phyloP scores from a whole-genome alignment of 2,329 filamentous ascomycete species.

The Alternaria sp. region DNA sequence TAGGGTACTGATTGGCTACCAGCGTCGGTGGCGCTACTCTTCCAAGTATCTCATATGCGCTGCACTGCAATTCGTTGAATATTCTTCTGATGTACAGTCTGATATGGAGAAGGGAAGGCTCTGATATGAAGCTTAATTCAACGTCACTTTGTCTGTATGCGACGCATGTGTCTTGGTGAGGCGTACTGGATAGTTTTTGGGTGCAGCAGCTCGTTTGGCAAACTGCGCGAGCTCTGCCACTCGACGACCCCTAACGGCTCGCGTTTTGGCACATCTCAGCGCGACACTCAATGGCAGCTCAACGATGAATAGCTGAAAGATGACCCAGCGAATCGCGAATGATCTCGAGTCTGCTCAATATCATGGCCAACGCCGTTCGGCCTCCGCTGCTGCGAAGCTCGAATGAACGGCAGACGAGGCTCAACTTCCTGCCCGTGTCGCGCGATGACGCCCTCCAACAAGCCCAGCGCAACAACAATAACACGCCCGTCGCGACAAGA shows the following conservation, averaged over 20 bases:
- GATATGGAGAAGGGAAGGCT: conserved; percentile 14
- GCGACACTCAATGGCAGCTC: conserved; percentile 44
- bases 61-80: conserved; percentile 29
- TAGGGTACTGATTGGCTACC: conserved; percentile 25
- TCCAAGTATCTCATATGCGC: conserved; percentile 23
- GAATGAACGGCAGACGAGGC: conserved; percentile 44
- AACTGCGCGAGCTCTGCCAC: conserved; percentile 32
- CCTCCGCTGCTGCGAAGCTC: conserved; percentile 40
- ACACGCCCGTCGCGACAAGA: conserved; percentile 38
- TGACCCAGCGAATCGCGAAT: conserved; percentile 38
- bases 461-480: conserved; percentile 24
- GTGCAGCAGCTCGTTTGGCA: conserved; percentile 29
- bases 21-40: conserved; percentile 28
- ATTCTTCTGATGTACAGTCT: conserved; percentile 10
- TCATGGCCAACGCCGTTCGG: conserved; percentile 40
- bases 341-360: conserved; percentile 24
- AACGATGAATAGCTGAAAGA: conserved; percentile 34
- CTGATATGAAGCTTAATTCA: conserved; percentile 28
- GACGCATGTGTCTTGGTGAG: conserved; percentile 2
- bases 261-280: conserved; percentile 38
- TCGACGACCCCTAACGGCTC: conserved; percentile 40
- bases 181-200: conserved; percentile 1
- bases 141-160: conserved; percentile 15
- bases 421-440: conserved; percentile 42
- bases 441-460: conserved; percentile 34